phyloP scores from a whole-genome alignment of 2,329 filamentous ascomycete species.

The Dissoconium aciculare region DNA sequence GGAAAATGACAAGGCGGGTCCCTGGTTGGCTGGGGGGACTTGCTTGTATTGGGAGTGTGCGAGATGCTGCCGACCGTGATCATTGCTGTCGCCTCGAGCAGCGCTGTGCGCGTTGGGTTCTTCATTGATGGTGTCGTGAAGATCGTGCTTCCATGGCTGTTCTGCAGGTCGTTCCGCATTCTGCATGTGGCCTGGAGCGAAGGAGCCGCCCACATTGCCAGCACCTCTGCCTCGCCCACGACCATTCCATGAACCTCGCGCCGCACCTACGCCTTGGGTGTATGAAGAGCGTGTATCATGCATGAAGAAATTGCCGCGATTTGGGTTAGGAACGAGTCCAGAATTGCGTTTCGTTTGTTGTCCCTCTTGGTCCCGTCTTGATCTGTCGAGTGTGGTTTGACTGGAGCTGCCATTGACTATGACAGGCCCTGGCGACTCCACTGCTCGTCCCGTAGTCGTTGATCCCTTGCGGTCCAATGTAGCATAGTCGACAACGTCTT shows the following conservation, averaged over 20 bases:
- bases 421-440: constrained; percentile 18
- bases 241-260: constrained; percentile 24
- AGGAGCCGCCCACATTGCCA: constrained; percentile 38
- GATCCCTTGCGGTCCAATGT: constrained; percentile 29
- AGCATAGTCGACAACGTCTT: constrained; percentile 37
- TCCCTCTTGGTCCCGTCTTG: constrained; percentile 76
- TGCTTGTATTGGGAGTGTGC: constrained; percentile 16
- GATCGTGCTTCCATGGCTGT: constrained; percentile 81
- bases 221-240: constrained; percentile 51
- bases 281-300: constrained; percentile 57
- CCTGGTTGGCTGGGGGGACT: constrained; percentile 6
- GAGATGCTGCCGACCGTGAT: constrained; percentile 10
- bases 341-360: constrained; percentile 77
- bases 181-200: constrained; percentile 33
- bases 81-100: constrained; percentile 7
- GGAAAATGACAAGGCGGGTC: constrained; percentile 42
- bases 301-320: constrained; percentile 90
- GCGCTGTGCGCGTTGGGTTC: constrained; percentile 7
- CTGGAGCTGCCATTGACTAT: constrained; percentile 17
- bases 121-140: constrained; percentile 53
- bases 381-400: constrained; percentile 51
- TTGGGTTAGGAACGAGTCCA: constrained; percentile 86
- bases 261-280: constrained; percentile 10
- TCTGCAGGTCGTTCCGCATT: constrained; percentile 47
- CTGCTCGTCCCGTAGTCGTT: constrained; percentile 12